Base-by-base conservation (phyloP, 768 basidiomycete genomes). In the Cystofilobasidium bisporidii region DNA sequence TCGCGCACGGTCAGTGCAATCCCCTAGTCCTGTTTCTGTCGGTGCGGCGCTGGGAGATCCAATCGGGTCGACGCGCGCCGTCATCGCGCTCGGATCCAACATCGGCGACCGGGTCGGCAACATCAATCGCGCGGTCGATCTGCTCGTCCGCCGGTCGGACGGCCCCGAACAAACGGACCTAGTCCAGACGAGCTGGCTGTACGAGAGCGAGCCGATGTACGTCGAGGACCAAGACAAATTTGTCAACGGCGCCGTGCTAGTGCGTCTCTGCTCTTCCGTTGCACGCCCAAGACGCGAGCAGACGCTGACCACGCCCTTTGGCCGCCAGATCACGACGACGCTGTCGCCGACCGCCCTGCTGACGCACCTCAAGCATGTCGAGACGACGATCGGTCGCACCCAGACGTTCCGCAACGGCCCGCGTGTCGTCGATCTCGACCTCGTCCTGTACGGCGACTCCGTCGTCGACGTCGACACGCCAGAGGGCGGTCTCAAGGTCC, bases 171-270 rank as follows among this genome's bases (percentile, higher is more conserved):
- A 71, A 32, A 75, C 81, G 2, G 73, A 73, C 20, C 80, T 94
- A 33, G 76, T 85, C 26, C 82, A 89, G 72, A 92, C 90, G 0
- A 91, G 90, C 74, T 89, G 91, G 77, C 75, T 97, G 79, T 98
- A 97, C 75, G 88, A 97, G 77, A 92, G 88, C 24, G 81, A 86
- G 15, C 90, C 96, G 0, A 98, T 99, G 96, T 98, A 99, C 75
- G 87, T 94, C 50, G 83, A 83, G 15, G 87, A 96, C 66, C 96
- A 99, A 75, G 87, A 86, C 17, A 79, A 81, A 41, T 98, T 97
- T 77, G 82, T 88, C 68, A 99, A 97, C 73, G 88, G 89, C 71
- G 89, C 89, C n/a, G 88, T 26, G 18, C 61, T 56, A 47, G n/a
- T 17, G 47, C 28, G n/a, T 47, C 10, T 30, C 64, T 48, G 5